Conservation (phyloP, 768 basidiomycete genomes). For the Fistulinella prunicolor region DNA sequence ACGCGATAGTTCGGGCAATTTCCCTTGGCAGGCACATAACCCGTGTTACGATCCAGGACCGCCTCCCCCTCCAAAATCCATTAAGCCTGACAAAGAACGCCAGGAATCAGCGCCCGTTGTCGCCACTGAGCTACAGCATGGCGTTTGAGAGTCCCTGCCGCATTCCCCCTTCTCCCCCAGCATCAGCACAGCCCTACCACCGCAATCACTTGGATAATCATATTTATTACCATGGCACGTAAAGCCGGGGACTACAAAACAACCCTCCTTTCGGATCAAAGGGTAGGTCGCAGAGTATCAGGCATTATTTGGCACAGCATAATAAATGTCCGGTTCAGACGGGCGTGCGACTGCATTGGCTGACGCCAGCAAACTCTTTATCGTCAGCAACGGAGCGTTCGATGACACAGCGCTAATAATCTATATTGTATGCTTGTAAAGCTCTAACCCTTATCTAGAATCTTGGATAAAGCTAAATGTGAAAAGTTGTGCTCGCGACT, state of each 20-base stretch:
- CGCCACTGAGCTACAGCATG: background rate
- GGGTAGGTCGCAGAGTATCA: background rate
- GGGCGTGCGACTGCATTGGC: background rate
- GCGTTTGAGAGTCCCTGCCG: background rate
- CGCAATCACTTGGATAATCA: background rate
- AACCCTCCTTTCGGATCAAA: background rate
- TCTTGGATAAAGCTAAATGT: background rate
- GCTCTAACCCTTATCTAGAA: too few relatives aligned
- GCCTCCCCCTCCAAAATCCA: constrained; percentile 47
- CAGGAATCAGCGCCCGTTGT: background rate
- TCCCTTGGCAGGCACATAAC: constrained; percentile 55
- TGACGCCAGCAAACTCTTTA: background rate
- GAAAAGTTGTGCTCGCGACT: background rate
- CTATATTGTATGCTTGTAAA: too few relatives aligned
- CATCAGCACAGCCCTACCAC: background rate
- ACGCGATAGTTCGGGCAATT: constrained; percentile 35
- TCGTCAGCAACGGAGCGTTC: background rate
- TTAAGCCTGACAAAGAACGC: constrained; percentile 11
- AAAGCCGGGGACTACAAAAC: background rate
- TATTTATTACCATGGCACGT: background rate
- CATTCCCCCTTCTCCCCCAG: background rate
- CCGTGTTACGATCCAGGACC: constrained; percentile 74
- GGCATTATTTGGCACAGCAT: too few relatives aligned
- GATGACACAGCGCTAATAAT: background rate
- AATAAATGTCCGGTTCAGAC: background rate